These are phyloP conservation scores for Caloboletus firmus DNA, from an alignment of 1,284 basidiomycete genomes.

Conservation along the genomic window DNA sequence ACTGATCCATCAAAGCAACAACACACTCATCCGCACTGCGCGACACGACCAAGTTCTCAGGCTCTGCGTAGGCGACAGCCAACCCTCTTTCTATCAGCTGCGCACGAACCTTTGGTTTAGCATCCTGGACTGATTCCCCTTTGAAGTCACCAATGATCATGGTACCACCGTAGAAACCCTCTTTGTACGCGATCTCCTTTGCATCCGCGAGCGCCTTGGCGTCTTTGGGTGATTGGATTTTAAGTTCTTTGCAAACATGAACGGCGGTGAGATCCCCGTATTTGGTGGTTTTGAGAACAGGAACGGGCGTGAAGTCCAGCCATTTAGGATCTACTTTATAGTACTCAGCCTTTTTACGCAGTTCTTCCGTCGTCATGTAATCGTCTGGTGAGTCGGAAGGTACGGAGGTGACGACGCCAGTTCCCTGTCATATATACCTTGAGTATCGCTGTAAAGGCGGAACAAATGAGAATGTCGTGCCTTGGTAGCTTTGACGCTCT, in stretches of 20 bases:
- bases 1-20: constrained; percentile 98
- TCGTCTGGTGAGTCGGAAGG: constrained; percentile 99
- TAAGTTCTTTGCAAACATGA: constrained; percentile 85
- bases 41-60: constrained; percentile 89
- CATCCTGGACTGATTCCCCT: constrained; percentile 85
- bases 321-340: constrained; percentile 95
- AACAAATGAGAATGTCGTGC: constrained; percentile 30
- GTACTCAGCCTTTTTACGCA: constrained; percentile 96
- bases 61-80: constrained; percentile 94
- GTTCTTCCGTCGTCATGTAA: constrained; percentile 86
- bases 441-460: constrained; percentile 1
- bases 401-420: constrained; percentile 97
- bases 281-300: constrained; percentile 85
- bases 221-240: constrained; percentile 97
- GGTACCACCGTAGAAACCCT: constrained; percentile 93
- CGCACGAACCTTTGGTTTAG: constrained; percentile 86
- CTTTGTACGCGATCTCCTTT: constrained; percentile 98
- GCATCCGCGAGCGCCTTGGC: constrained; percentile 91
- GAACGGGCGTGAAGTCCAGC: constrained; percentile 83
- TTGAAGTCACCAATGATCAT: constrained; percentile 91
- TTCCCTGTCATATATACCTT: constrained; percentile 58
- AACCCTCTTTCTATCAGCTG: constrained; percentile 78
- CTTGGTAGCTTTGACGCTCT: constrained; percentile 93
- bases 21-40: constrained; percentile 95
- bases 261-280: constrained; percentile 93